Base-by-base conservation (phyloP, 345 rosid genomes). In the Excoecaria agallocha region DNA sequence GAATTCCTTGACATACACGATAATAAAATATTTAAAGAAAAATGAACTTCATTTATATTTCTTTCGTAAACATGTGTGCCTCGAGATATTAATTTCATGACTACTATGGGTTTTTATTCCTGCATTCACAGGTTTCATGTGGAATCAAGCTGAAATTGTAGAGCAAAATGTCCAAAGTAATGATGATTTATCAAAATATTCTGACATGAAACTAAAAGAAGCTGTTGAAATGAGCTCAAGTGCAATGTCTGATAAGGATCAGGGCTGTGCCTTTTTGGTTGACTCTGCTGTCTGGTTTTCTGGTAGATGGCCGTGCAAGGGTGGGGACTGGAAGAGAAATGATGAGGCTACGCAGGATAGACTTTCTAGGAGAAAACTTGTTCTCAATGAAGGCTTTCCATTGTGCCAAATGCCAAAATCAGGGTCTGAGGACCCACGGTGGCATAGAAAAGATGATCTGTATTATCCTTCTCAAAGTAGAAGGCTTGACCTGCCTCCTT, bases 261-360 rank as follows among this genome's bases (percentile, higher is more conserved):
- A 84, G 54, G 75, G 74, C 54, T 77, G 82, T 80, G 76, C 76
- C 30, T 70, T 71, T 69, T 67, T 57, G 73, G 74, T 73, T 68
- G 98, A 87, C 65, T 68, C 83, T 50, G 80, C 84, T 73, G 90
- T 87, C 70, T 88, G 97, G 91, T 93, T 86, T 83, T 81, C 92
- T 72, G 88, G 90, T 46, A 86, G 83, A 37, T 91, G 97, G 96
- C 84, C 98, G 3, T 91, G 96, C 88, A 96, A 93, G 82, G 99
- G 99, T 68, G 99, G 99, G 77, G 99, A 96, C 82, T 96, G 99
- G 99, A 91, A 85, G 82, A 91, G 96, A 85, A 83, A 84, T 39
- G 98, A 96, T 73, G 99, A 96, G 65, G 76, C 86, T 76, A 64
- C 81, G 54, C 91, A 84, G 72, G 99, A 96, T 71, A 85, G 79